These are phyloP conservation scores for Phytopythium chamaehyphon DNA, from an alignment of 352 stramenopile genomes.

Conservation along the genomic window DNA sequence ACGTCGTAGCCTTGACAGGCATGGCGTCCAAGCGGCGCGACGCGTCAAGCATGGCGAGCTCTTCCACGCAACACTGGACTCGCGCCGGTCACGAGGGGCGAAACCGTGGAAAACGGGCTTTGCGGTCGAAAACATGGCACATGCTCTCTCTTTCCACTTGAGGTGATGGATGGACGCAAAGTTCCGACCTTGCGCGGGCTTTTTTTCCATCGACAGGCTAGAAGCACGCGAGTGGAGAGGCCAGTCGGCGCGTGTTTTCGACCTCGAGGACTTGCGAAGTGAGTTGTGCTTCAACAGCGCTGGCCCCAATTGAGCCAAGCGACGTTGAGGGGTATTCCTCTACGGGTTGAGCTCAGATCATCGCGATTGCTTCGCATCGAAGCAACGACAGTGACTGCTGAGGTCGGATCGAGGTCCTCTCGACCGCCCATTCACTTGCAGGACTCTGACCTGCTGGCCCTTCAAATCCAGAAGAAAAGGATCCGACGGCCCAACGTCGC, in stretches of 20 bases:
- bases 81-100: not conserved
- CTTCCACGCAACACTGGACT: not conserved
- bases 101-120: constrained; percentile 1
- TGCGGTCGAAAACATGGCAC: not conserved
- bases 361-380: too few relatives aligned
- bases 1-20: too few relatives aligned
- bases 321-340: too few relatives aligned
- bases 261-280: not conserved
- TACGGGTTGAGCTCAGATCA: too few relatives aligned
- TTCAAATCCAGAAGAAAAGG: constrained; percentile 4
- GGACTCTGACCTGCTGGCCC: not conserved
- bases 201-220: constrained; percentile 6
- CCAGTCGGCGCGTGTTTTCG: not conserved
- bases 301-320: not conserved
- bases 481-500: not conserved
- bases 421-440: constrained; percentile 3
- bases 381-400: not conserved
- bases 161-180: not conserved
- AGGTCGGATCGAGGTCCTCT: not conserved
- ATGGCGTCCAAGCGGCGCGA: too few relatives aligned
- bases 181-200: constrained; percentile 3
- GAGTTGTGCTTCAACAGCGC: not conserved
- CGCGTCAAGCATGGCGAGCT: too few relatives aligned
- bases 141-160: not conserved
- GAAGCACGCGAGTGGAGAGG: constrained; percentile 1